phyloP scores from a whole-genome alignment of 352 stramenopile species.

The Blastocystis sp. region DNA sequence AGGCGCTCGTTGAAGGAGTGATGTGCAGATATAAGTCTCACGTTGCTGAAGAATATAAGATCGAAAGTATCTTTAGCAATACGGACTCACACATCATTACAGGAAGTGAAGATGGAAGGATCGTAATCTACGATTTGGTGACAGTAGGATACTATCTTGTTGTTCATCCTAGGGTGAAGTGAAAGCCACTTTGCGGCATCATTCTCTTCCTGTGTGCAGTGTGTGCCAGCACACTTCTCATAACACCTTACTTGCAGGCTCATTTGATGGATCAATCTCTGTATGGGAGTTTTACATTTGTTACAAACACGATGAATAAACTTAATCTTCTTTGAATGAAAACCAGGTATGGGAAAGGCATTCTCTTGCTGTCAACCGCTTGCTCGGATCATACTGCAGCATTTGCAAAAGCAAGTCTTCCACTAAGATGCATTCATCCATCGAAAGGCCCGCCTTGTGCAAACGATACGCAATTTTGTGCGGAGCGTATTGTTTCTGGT shows the following conservation, averaged over 20 bases:
- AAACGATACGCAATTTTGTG: slow-evolving; percentile 82
- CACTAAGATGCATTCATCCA: slow-evolving; percentile 77
- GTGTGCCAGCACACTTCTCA: background rate
- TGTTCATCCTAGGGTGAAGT: background rate
- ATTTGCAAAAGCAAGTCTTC: slow-evolving; percentile 88
- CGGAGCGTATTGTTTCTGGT: slow-evolving; percentile 95
- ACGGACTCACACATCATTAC: slow-evolving; percentile 53
- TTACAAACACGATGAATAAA: slow-evolving; percentile 50
- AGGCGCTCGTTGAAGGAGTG: background rate
- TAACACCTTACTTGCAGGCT: background rate
- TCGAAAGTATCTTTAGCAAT: slow-evolving; percentile 54
- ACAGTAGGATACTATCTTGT: background rate
- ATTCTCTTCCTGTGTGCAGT: background rate
- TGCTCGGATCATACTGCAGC: slow-evolving; percentile 76
- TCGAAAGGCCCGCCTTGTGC: slow-evolving; percentile 86
- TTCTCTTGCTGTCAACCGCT: slow-evolving; percentile 84
- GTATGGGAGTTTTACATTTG: slow-evolving; percentile 52
- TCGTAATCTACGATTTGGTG: slow-evolving; percentile 50
- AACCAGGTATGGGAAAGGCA: slow-evolving; percentile 90
- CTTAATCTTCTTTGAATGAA: background rate
- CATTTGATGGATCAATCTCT: background rate
- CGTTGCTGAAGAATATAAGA: background rate
- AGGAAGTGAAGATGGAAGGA: slow-evolving; percentile 29
- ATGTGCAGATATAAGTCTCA: slow-evolving; percentile 15
- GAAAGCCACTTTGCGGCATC: background rate